Conservation (phyloP, 305 asterid genomes). For the Fraxinus paxiana region DNA sequence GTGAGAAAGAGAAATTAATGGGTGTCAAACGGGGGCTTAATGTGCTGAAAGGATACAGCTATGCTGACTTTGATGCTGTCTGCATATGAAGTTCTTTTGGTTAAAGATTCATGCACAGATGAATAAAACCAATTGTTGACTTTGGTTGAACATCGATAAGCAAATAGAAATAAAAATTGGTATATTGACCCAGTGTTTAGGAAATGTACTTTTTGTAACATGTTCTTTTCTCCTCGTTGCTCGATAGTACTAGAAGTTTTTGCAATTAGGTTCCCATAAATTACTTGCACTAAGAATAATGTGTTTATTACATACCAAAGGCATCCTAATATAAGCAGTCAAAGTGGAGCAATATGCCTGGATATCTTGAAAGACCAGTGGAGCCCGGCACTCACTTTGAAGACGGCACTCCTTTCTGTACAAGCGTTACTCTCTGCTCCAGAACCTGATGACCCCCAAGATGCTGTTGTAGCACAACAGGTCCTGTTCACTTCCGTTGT, state of each 20-base stretch:
- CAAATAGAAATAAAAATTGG: neutral
- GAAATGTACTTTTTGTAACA: neutral
- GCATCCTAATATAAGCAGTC: constrained; percentile 99
- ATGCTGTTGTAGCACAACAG: constrained; percentile 94
- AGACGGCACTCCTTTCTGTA: constrained; percentile 80
- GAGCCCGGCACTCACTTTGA: constrained; percentile 93
- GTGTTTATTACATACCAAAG: constrained; percentile 40
- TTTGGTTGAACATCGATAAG: neutral
- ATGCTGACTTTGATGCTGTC: neutral
- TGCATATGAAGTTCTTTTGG: neutral
- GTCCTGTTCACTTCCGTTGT: constrained; percentile 26
- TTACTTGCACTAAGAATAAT: neutral
- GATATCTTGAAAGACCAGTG: constrained; percentile 89
- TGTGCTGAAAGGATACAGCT: neutral
- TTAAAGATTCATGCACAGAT: neutral
- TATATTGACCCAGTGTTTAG: neutral
- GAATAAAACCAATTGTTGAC: neutral
- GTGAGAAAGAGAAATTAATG: too few species aligned
- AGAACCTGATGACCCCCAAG: constrained; percentile 92
- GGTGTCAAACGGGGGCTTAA: too few species aligned
- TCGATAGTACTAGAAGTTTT: neutral
- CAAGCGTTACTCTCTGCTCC: constrained; percentile 93
- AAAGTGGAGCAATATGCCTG: constrained; percentile 95
- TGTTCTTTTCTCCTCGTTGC: neutral
- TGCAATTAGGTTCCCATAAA: neutral